phyloP scores from a whole-genome alignment of 2,329 filamentous ascomycete genomes.

The Ascomycota sp. region DNA sequence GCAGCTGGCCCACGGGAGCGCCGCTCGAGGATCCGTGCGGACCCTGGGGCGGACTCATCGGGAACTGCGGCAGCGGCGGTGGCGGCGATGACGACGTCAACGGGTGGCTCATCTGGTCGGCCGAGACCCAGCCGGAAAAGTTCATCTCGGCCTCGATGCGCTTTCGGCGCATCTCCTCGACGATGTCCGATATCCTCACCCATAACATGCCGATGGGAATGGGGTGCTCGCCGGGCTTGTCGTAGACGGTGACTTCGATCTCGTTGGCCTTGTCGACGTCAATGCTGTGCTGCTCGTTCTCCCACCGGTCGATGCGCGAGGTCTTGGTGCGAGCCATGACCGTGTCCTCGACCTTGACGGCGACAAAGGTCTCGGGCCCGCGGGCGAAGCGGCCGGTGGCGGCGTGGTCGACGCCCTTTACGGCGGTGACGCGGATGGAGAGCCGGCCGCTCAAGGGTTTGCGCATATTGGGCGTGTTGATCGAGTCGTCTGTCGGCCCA shows the following conservation, averaged over 20 bases:
- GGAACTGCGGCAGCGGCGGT: slow-evolving; percentile 33
- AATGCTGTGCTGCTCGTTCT: slow-evolving; percentile 75
- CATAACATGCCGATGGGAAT: slow-evolving; percentile 89
- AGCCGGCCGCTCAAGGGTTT: slow-evolving; percentile 91
- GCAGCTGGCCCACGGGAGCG: slow-evolving; percentile 16
- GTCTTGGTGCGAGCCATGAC: slow-evolving; percentile 74
- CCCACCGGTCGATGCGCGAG: slow-evolving; percentile 76
- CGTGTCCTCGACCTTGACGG: slow-evolving; percentile 90
- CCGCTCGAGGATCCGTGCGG: slow-evolving; percentile 23
- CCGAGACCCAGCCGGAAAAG: slow-evolving; percentile 88
- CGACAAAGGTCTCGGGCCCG: slow-evolving; percentile 84
- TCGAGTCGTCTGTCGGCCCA: slow-evolving; percentile 81
- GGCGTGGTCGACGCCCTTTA: slow-evolving; percentile 89
- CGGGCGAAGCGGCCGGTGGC: slow-evolving; percentile 67
- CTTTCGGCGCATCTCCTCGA: slow-evolving; percentile 92
- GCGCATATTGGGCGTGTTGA: slow-evolving; percentile 83
- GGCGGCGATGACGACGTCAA: too few relatives aligned
- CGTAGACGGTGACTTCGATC: slow-evolving; percentile 92
- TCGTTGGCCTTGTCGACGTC: slow-evolving; percentile 98
- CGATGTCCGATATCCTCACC: slow-evolving; percentile 92
- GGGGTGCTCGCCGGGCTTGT: slow-evolving; percentile 77
- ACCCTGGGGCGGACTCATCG: slow-evolving; percentile 27
- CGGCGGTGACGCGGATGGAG: slow-evolving; percentile 65
- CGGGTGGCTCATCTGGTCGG: slow-evolving; percentile 68
- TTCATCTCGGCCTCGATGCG: slow-evolving; percentile 93